Evolutionary conservation across 73 alveolate genomes (phyloP).

Genomic region (Tetrahymena thermophila): DNA sequence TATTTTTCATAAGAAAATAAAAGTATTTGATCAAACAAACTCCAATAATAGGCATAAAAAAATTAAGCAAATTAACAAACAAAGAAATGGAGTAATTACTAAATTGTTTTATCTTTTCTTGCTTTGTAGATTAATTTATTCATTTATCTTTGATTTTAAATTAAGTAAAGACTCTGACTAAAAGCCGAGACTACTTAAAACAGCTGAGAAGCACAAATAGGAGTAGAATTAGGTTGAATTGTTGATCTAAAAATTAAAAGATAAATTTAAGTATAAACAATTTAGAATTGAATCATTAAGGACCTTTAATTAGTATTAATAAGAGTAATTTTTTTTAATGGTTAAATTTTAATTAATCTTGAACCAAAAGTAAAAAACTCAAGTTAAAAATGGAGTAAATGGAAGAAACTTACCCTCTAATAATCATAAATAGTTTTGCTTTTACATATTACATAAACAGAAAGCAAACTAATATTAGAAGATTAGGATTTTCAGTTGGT

Average conservation of each 20-base stretch:
- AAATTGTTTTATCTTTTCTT: not conserved
- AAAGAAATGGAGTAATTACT: not conserved
- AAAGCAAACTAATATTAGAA: not conserved
- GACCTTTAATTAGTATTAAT: not conserved
- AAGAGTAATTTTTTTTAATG: not conserved
- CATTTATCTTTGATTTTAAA: not conserved
- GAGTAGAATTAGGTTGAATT: not conserved
- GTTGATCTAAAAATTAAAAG: not conserved
- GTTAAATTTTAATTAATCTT: not conserved
- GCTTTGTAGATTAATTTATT: not conserved
- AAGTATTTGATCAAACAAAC: not conserved
- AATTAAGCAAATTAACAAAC: too few relatives aligned
- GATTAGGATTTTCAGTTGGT: not conserved
- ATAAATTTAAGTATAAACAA: not conserved
- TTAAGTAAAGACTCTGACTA: not conserved
- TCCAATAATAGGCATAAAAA: not conserved
- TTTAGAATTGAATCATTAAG: not conserved
- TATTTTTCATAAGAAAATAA: not conserved
- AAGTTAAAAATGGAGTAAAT: not conserved
- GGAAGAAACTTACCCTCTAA: not conserved
- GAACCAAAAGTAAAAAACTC: not conserved
- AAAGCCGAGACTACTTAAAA: not conserved
- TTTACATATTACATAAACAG: not conserved
- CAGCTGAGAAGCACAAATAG: not conserved
- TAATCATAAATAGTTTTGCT: not conserved